A percentile compares a stretch with the other conserved stretches of the same genome.
phyloP scores from a whole-genome alignment of 495 filamentous ascomycete species.

The Podospora pseudocomata region DNA sequence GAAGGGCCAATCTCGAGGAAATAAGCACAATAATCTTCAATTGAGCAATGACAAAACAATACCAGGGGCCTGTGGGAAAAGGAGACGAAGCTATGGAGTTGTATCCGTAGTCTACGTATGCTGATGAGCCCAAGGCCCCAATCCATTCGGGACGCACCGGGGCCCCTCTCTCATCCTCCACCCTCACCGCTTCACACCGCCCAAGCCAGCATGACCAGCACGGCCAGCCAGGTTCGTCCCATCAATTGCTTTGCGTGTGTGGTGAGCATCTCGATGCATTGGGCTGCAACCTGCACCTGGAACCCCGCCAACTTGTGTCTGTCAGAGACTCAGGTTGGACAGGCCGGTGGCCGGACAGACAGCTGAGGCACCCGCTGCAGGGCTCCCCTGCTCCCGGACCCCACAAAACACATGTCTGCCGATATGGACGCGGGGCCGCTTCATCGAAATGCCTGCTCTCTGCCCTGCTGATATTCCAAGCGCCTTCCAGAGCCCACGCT shows the following conservation, averaged over 20 bases:
- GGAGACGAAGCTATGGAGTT: neutral
- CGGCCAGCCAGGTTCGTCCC: neutral
- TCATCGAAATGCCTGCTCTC: neutral
- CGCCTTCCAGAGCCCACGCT: neutral
- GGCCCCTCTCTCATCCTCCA: neutral
- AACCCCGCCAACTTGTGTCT: neutral
- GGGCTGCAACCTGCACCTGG: neutral
- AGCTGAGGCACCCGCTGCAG: neutral
- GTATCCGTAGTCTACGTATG: neutral
- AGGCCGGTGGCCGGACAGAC: neutral
- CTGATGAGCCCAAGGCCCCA: neutral
- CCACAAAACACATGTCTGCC: neutral
- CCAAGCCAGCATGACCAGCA: neutral
- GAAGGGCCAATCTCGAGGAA: neutral
- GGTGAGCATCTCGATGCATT: neutral
- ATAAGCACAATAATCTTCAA: constrained; percentile 2
- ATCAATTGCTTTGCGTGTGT: neutral
- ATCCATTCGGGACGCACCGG: neutral
- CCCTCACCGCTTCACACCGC: neutral
- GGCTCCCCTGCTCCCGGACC: neutral
- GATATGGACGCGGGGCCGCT: neutral
- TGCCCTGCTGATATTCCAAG: neutral
- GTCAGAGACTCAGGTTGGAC: neutral
- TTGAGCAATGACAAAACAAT: neutral
- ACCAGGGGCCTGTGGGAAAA: neutral